Conservation (phyloP, 495 filamentous ascomycete species). For the Echria macrotheca region DNA sequence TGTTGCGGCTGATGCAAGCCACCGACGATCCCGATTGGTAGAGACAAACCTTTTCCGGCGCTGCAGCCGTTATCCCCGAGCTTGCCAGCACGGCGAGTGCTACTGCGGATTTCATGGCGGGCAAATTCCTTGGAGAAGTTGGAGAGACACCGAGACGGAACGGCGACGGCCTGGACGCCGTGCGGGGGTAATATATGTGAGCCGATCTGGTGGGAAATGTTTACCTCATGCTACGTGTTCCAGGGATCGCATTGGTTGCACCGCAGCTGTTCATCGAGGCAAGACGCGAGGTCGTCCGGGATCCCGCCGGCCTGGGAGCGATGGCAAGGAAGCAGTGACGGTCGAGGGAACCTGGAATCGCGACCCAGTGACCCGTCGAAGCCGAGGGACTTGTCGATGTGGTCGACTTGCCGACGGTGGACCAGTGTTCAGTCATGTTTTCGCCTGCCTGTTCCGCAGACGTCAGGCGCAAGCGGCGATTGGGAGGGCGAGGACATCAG, state of each 20-base stretch:
- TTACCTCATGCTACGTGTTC: background rate
- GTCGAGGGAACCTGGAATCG: background rate
- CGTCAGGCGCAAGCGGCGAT: background rate
- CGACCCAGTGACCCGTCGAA: background rate
- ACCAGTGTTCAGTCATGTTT: background rate
- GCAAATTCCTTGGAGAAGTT: background rate
- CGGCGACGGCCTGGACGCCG: background rate
- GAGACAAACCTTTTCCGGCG: background rate
- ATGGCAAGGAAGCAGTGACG: background rate
- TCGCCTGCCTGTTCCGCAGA: too few relatives aligned
- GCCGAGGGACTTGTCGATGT: background rate
- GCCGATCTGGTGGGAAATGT: background rate
- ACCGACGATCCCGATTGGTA: background rate
- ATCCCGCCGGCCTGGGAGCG: background rate
- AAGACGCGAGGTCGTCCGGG: background rate
- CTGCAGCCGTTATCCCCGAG: background rate
- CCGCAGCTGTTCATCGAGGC: background rate
- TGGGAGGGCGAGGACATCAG: background rate
- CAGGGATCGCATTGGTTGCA: constrained; percentile 1
- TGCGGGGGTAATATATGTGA: constrained; percentile 4
- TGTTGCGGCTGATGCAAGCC: constrained; percentile 8
- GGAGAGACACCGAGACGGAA: background rate
- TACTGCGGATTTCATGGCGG: background rate
- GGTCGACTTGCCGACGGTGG: background rate
- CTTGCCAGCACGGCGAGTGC: background rate